Base-by-base conservation (phyloP, 2,329 filamentous ascomycete species). In the Pseudocercospora musae region DNA sequence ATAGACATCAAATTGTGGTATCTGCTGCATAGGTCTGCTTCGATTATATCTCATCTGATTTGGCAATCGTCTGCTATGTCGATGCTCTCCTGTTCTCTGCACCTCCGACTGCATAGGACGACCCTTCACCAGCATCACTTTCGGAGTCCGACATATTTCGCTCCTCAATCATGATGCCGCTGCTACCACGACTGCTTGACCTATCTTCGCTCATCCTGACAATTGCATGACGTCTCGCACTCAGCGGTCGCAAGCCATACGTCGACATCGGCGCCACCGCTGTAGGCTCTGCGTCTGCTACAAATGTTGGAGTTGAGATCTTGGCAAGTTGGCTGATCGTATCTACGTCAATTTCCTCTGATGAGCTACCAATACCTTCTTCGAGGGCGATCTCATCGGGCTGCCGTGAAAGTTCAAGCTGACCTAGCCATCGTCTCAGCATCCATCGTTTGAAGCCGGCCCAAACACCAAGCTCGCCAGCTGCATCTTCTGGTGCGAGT, bases 141-240 rank as follows among this genome's bases (percentile, higher is more conserved):
- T 76, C 75, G 62, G 75, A 74, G 63, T 77, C 75, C 62, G 72
- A 74, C 13, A 68, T 60, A 21, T 73, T 73, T 58, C 74, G 72
- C 66, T 78, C 76, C 63, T 78, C 77, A 2, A 78, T 71, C 75
- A 78, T 78, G n/a, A 78, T 66, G 4, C 73, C 77, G 62, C 68
- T 71, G 27, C 65, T 69, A 4, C 71, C 72, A 40, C 73, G 72
- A 59, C 72, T 66, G 23, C 70, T 69, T 2, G 75, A 72, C 63
- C 76, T 74, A 57, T 74, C 63, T 58, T 75, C 76, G 50, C 74
- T 69, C 7, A 25, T 52, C 10, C 57, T 55, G 29, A 46, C 15
- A 69, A 57, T 29, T 48, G n/a, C 20, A 15, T 23, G 29, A 6
- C 52, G 27, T 23, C 29, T 55, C 29, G 29, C 18, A 15, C 37